phyloP scores from a whole-genome alignment of 2,329 filamentous ascomycete genomes.

The Cladosporium sp. region DNA sequence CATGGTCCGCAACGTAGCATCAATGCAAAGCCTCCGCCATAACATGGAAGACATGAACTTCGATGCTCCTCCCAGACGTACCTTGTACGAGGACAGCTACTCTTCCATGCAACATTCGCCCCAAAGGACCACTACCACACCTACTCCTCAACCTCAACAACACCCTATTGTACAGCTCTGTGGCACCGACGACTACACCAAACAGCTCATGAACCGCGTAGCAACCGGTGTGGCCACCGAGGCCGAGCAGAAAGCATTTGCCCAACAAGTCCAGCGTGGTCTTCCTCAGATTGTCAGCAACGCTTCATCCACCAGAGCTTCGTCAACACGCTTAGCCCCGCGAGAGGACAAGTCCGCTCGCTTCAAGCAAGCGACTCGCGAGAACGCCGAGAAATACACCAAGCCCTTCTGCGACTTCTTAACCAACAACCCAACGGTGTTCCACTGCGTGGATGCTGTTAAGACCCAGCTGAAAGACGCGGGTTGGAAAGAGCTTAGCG shows the following conservation, averaged over 20 bases:
- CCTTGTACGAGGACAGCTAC: constrained; percentile 13
- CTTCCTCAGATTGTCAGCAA: not conserved
- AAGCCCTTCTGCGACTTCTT: constrained; percentile 72
- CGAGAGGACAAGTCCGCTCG: constrained; percentile 10
- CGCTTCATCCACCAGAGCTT: not conserved
- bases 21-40: constrained; percentile 30
- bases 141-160: constrained; percentile 6
- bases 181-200: constrained; percentile 27
- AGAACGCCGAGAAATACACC: constrained; percentile 33
- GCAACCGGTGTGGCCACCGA: constrained; percentile 26
- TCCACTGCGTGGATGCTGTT: constrained; percentile 83
- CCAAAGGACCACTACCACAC: not conserved
- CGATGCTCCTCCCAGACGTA: constrained; percentile 10
- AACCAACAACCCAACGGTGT: constrained; percentile 86
- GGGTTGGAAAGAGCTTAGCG: constrained; percentile 77
- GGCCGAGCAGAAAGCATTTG: constrained; percentile 24
- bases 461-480: constrained; percentile 67
- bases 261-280: constrained; percentile 22
- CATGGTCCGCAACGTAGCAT: constrained; percentile 34
- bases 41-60: constrained; percentile 24
- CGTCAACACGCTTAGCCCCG: not conserved
- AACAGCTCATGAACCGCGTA: constrained; percentile 27
- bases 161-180: constrained; percentile 21
- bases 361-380: constrained; percentile 24
- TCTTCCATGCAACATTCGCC: constrained; percentile 1